Evolutionary conservation across 1,284 basidiomycete genomes (phyloP).

Genomic region (Heliocybe sulcata): DNA sequence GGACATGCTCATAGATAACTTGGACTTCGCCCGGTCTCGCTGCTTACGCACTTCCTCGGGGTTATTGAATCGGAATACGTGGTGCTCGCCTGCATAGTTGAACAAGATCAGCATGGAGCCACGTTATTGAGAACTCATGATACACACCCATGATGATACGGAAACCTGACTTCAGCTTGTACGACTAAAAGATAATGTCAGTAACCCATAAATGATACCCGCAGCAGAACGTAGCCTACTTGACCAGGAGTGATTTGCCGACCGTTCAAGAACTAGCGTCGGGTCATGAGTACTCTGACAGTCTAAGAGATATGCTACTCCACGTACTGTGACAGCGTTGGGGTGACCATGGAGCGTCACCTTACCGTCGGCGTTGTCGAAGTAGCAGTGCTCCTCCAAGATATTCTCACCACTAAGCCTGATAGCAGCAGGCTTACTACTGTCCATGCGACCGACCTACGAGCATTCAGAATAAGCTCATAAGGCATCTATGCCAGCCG

Average conservation of each 20-base stretch:
- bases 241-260: constrained; percentile 74
- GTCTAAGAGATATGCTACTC: constrained; percentile 4
- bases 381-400: constrained; percentile 86
- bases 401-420: constrained; percentile 92
- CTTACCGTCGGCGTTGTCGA: constrained; percentile 82
- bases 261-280: constrained; percentile 80
- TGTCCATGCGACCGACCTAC: constrained; percentile 79
- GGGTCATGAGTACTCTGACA: constrained; percentile 5
- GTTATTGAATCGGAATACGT: constrained; percentile 97
- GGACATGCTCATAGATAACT: constrained; percentile 54
- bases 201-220: not conserved
- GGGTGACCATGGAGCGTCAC: constrained; percentile 78
- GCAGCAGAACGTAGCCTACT: constrained; percentile 32
- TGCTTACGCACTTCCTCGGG: constrained; percentile 91
- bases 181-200: constrained; percentile 37
- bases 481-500: constrained; percentile 8
- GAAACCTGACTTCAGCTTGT: constrained; percentile 86
- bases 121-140: not conserved
- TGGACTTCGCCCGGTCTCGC: constrained; percentile 72
- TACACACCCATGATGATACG: constrained; percentile 87
- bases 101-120: not conserved
- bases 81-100: constrained; percentile 72
- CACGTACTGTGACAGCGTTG: constrained; percentile 77
- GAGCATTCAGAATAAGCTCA: not conserved
- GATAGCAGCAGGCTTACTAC: constrained; percentile 78